A percentile compares a stretch with the other conserved stretches of the same genome.
phyloP scores from a whole-genome alignment of 495 filamentous ascomycete genomes.

The Extremus antarcticus region DNA sequence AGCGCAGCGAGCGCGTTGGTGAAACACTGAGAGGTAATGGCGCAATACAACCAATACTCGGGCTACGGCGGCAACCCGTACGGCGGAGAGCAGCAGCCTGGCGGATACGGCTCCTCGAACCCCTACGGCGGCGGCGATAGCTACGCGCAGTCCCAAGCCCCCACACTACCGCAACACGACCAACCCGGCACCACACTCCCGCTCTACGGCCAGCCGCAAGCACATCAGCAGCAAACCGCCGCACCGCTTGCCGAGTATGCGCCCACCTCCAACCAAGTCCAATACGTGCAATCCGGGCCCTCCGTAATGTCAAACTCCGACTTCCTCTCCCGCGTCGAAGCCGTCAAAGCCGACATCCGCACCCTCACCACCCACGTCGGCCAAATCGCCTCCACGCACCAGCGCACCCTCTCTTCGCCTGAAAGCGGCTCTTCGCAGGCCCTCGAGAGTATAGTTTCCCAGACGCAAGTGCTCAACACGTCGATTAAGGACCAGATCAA shows the following conservation, averaged over 20 bases:
- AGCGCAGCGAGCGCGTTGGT: slow-evolving; percentile 1
- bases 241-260: background rate
- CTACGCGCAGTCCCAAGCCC: slow-evolving; percentile 23
- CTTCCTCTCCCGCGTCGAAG: slow-evolving; percentile 50
- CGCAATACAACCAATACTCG: slow-evolving; percentile 18
- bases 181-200: slow-evolving; percentile 13
- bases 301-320: slow-evolving; percentile 35
- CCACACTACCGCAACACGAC: slow-evolving; percentile 11
- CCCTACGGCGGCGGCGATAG: slow-evolving; percentile 23
- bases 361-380: slow-evolving; percentile 43
- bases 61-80: slow-evolving; percentile 24
- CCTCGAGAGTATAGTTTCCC: slow-evolving; percentile 49
- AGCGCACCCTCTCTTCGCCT: slow-evolving; percentile 37
- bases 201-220: slow-evolving; percentile 20
- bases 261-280: slow-evolving; percentile 3
- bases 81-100: slow-evolving; percentile 22
- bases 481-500: slow-evolving; percentile 59
- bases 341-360: slow-evolving; percentile 46
- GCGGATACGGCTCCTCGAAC: slow-evolving; percentile 38
- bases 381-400: slow-evolving; percentile 48
- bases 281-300: slow-evolving; percentile 16
- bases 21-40: slow-evolving; percentile 7
- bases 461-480: slow-evolving; percentile 55
- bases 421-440: slow-evolving; percentile 27
- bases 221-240: background rate